Percentiles rank a stretch among this genome's conserved stretches.
Conservation (phyloP, 352 stramenopile genomes). For the Globisporangium spinosum region DNA sequence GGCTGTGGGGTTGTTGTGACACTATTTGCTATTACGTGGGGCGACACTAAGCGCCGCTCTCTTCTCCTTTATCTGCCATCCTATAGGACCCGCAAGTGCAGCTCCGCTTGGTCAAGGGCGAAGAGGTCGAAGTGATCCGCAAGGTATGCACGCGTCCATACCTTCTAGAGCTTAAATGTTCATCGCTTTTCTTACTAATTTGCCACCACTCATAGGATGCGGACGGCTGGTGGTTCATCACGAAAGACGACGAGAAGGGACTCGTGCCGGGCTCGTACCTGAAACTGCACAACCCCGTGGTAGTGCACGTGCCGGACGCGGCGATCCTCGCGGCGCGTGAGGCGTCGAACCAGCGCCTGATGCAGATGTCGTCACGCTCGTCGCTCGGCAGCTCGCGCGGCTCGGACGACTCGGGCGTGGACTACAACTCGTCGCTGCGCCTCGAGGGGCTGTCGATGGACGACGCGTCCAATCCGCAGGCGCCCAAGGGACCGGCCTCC, state of each 20-base stretch:
- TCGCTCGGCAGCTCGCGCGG: slow-evolving; percentile 23
- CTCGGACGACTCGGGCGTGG: slow-evolving; percentile 24
- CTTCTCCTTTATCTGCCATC: neutral
- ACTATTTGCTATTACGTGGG: neutral
- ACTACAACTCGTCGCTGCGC: slow-evolving; percentile 35
- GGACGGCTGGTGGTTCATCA: slow-evolving; percentile 84
- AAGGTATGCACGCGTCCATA: slow-evolving; percentile 26
- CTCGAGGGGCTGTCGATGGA: slow-evolving; percentile 29
- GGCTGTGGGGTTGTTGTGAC: neutral
- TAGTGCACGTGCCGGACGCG: slow-evolving; percentile 47
- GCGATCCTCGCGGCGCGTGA: slow-evolving; percentile 68
- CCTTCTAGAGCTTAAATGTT: neutral
- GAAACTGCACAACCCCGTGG: slow-evolving; percentile 54
- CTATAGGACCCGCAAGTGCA: slow-evolving; percentile 59
- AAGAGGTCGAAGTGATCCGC: slow-evolving; percentile 71
- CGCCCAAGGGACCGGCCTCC: slow-evolving; percentile 30
- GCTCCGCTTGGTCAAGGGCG: slow-evolving; percentile 62
- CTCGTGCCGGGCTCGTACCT: slow-evolving; percentile 78
- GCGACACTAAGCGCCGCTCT: neutral
- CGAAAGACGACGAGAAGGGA: slow-evolving; percentile 71
- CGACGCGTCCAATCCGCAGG: slow-evolving; percentile 33
- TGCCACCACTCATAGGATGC: slow-evolving; percentile 29
- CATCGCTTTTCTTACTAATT: neutral
- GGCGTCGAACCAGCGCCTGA: slow-evolving; percentile 72
- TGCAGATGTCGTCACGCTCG: slow-evolving; percentile 39